phyloP scores from a whole-genome alignment of 331 rosid species.

The Saraca asoca region DNA sequence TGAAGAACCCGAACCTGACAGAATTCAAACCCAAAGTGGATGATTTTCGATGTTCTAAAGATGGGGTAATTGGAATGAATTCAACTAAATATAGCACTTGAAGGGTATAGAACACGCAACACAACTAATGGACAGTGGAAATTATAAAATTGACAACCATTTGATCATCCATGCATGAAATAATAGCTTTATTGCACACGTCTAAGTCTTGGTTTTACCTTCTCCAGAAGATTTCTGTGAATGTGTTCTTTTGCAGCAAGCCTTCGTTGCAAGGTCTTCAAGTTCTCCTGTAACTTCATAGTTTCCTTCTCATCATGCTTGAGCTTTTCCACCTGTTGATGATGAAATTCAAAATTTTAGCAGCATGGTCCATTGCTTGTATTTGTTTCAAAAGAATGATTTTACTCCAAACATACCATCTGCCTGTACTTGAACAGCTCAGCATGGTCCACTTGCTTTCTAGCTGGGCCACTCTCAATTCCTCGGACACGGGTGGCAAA shows the following conservation, averaged over 20 bases:
- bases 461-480: conserved; percentile 86
- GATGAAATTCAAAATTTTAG: conserved; percentile 4
- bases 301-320: conserved; percentile 92
- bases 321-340: conserved; percentile 72
- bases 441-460: conserved; percentile 76
- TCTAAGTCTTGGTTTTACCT: conserved; percentile 52
- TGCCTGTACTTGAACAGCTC: conserved; percentile 94
- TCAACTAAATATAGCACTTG: not conserved
- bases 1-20: conserved; percentile 87
- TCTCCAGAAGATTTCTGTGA: conserved; percentile 83
- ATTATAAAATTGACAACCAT: not conserved
- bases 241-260: conserved; percentile 79
- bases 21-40: conserved; percentile 5
- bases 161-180: not conserved
- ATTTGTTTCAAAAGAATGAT: conserved; percentile 3
- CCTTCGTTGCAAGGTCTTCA: conserved; percentile 70
- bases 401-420: conserved; percentile 57
- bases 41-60: not conserved
- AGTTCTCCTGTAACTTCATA: conserved; percentile 73
- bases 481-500: conserved; percentile 94
- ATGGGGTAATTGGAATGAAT: not conserved
- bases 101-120: not conserved
- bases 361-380: not conserved
- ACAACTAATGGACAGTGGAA: not conserved
- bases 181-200: not conserved